These are phyloP conservation scores for Kwoniella sp. DNA, from an alignment of 768 basidiomycete species.

Conservation along the genomic window DNA sequence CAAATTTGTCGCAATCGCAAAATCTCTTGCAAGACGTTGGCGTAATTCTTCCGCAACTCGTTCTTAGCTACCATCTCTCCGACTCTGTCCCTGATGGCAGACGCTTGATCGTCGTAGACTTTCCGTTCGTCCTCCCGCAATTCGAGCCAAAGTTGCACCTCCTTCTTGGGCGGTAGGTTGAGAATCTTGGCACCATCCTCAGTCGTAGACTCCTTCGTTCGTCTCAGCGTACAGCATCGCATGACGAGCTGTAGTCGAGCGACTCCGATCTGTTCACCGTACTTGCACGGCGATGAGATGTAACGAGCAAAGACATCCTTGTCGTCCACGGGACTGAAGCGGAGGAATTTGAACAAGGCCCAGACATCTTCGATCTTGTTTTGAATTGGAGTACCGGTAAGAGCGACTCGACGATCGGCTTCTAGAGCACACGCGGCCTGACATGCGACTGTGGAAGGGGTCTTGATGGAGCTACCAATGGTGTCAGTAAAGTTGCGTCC, in stretches of 20 bases:
- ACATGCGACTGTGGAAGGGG: slow-evolving; percentile 86
- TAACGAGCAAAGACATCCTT: slow-evolving; percentile 88
- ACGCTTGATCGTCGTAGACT: slow-evolving; percentile 84
- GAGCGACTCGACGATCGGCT: slow-evolving; percentile 84
- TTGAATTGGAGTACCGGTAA: slow-evolving; percentile 98
- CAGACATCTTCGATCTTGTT: slow-evolving; percentile 98
- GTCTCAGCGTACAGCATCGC: slow-evolving; percentile 90
- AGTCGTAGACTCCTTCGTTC: slow-evolving; percentile 85
- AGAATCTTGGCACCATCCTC: slow-evolving; percentile 79
- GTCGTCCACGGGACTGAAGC: slow-evolving; percentile 85
- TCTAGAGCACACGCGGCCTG: slow-evolving; percentile 91
- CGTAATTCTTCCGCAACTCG: slow-evolving; percentile 96
- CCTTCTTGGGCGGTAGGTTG: slow-evolving; percentile 80
- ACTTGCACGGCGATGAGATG: slow-evolving; percentile 88
- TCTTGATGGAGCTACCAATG: slow-evolving; percentile 79
- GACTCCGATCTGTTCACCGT: slow-evolving; percentile 73
- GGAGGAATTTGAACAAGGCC: slow-evolving; percentile 92
- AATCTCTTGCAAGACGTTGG: slow-evolving; percentile 93
- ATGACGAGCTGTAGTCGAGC: slow-evolving; percentile 94
- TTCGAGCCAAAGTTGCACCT: slow-evolving; percentile 77
- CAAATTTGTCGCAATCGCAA: slow-evolving; percentile 95
- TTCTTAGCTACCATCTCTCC: slow-evolving; percentile 78
- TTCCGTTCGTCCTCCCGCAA: slow-evolving; percentile 75
- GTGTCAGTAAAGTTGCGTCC: neutral
- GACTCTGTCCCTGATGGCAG: slow-evolving; percentile 87